Evolutionary conservation across 306 rosid genomes (phyloP).

Genomic region (Elaeagnus macrophylla): DNA sequence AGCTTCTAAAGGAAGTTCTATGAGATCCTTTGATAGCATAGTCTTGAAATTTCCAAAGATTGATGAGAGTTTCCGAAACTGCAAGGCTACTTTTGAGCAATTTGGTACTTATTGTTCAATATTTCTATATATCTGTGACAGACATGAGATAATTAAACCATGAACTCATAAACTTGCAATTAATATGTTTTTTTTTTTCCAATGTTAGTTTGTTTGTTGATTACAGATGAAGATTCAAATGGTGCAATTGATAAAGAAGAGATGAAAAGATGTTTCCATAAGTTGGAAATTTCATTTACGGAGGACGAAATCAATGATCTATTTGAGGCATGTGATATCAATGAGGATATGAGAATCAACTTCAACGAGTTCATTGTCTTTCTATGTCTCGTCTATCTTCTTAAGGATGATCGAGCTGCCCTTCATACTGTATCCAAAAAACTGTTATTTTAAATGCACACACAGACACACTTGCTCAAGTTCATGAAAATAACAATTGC

Average conservation of each 20-base stretch:
- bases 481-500: too few relatives aligned
- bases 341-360: slow-evolving; percentile 62
- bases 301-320: slow-evolving; percentile 76
- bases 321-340: slow-evolving; percentile 76
- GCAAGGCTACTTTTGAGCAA: slow-evolving; percentile 64
- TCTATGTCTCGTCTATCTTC: slow-evolving; percentile 79
- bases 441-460: background rate
- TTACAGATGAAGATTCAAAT: slow-evolving; percentile 90
- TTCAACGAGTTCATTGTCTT: slow-evolving; percentile 86
- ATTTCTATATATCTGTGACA: too few relatives aligned
- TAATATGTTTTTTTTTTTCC: too few relatives aligned
- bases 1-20: slow-evolving; percentile 49
- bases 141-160: too few relatives aligned
- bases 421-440: slow-evolving; percentile 48
- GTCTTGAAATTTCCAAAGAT: slow-evolving; percentile 92
- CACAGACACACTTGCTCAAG: too few relatives aligned
- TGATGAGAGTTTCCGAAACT: slow-evolving; percentile 73
- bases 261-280: slow-evolving; percentile 57
- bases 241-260: slow-evolving; percentile 71
- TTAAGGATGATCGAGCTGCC: slow-evolving; percentile 52
- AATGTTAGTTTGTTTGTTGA: too few relatives aligned
- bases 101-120: slow-evolving; percentile 75
- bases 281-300: slow-evolving; percentile 55
- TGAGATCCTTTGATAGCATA: slow-evolving; percentile 69
- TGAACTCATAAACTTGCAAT: too few relatives aligned